Evolutionary conservation across 768 basidiomycete species (phyloP), one percentile per base, ranked within the genome.

Genomic region (Trametes punicea): DNA sequence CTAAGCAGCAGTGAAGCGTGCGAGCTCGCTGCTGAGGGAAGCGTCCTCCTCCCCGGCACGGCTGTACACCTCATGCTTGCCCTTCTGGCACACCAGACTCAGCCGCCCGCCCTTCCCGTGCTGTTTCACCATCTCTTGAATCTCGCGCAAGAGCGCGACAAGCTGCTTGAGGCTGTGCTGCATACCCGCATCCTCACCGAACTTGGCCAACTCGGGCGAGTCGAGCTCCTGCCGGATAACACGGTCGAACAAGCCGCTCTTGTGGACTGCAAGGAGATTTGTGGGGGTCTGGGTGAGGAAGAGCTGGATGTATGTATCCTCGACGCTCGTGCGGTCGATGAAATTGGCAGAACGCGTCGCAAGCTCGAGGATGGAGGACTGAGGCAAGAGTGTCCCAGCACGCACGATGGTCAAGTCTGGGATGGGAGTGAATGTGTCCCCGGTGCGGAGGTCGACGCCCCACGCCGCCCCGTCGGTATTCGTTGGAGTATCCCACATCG

Each of bases 251-350:
- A 31, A 67, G 0, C 88, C 88, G 3, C 73, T 67, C 6, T 71
- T 65, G 65, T 90, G 87, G 33, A 79, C 70, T 0, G 79, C 87
- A 47, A 87, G 69, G 64, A 80, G 82, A 55, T 83, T 75, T 56
- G 80, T 77, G 1, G 77, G 70, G 0, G 85, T 88, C 64, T 86
- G 85, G 5, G 88, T 87, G 54, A 90, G 77, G 67, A 78, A 86
- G 10, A 89, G 68, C 63, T 89, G 87, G 0, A 82, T 79, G 65
- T 81, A 88, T 0, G 73, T 72, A 15, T 87, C 84, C 30, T 66
- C 73, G 84, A 82, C 85, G 62, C 83, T 73, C 50, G 65, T 59
- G 25, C 38, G 34, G 38, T 52, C 39, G 10, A 58, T 44, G 34
- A 45, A 62, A 26, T 42, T 51, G 9, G 11, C 18, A 9, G 68